phyloP scores from a whole-genome alignment of 2,329 filamentous ascomycete genomes.

The Periconia macrospinosa region DNA sequence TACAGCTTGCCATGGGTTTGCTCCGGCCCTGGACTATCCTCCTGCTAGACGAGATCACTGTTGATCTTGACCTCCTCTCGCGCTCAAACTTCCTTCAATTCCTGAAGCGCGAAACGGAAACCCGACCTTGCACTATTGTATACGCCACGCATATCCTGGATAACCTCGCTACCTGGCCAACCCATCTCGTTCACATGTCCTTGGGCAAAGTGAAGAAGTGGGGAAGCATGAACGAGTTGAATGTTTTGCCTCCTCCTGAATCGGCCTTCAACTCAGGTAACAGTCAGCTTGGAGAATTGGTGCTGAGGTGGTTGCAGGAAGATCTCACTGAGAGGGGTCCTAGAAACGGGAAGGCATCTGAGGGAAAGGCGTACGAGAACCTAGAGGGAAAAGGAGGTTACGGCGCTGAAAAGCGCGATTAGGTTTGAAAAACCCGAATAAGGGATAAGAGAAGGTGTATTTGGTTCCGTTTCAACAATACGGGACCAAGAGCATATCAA shows the following conservation, averaged over 20 bases:
- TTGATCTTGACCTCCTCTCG: conserved; percentile 87
- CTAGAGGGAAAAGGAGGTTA: conserved; percentile 65
- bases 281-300: conserved; percentile 81
- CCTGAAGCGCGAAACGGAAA: conserved; percentile 83
- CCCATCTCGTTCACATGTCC: conserved; percentile 94
- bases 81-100: conserved; percentile 84
- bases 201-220: conserved; percentile 85
- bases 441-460: background rate
- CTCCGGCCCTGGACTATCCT: conserved; percentile 89
- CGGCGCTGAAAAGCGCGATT: conserved; percentile 55
- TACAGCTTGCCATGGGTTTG: conserved; percentile 95
- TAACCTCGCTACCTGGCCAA: conserved; percentile 92
- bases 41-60: conserved; percentile 93
- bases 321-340: conserved; percentile 81
- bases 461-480: conserved; percentile 30
- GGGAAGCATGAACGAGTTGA: conserved; percentile 69
- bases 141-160: conserved; percentile 98
- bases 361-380: conserved; percentile 67
- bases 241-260: conserved; percentile 50
- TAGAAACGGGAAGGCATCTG: conserved; percentile 61
- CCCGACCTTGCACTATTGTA: conserved; percentile 82
- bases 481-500: conserved; percentile 14
- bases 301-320: conserved; percentile 81
- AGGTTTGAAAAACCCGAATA: background rate
- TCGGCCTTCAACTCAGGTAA: conserved; percentile 62